Evolutionary conservation across 108 stramenopile species (phyloP).

Genomic region (Heterococcus sp.): DNA sequence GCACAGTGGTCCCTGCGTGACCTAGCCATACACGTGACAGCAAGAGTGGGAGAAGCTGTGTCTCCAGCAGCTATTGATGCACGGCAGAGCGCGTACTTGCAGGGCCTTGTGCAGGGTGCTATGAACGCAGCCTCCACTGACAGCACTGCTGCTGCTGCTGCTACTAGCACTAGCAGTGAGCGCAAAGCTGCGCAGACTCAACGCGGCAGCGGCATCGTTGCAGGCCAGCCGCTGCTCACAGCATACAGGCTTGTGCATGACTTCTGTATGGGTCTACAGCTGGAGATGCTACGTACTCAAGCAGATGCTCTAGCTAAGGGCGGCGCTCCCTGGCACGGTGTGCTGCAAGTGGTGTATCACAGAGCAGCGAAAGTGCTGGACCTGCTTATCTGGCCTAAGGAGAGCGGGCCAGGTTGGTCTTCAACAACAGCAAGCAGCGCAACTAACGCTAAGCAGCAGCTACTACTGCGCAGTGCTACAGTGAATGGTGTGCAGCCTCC

Average conservation of each 20-base stretch:
- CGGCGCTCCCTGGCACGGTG: background rate
- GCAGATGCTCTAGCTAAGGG: conserved; percentile 4
- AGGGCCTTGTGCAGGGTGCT: background rate
- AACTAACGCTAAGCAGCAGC: background rate
- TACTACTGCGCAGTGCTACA: background rate
- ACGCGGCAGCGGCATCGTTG: background rate
- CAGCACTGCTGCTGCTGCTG: background rate
- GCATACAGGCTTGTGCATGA: conserved; percentile 36
- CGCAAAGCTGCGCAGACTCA: background rate
- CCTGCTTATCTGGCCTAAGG: background rate
- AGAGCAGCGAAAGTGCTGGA: background rate
- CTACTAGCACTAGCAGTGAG: conserved; percentile 5
- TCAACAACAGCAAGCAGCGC: too few relatives aligned
- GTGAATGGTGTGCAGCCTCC: background rate
- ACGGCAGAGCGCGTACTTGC: conserved; percentile 13
- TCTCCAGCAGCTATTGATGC: conserved; percentile 9
- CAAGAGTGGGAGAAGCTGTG: conserved; percentile 24
- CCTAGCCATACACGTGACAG: conserved; percentile 7
- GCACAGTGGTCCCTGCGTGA: conserved; percentile 8
- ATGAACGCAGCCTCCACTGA: background rate
- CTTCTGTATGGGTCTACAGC: conserved; percentile 21
- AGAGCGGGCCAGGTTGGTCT: background rate
- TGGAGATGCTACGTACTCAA: conserved; percentile 23
- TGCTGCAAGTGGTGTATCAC: background rate
- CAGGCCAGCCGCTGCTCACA: conserved; percentile 6